These are phyloP conservation scores for Warburgia ugandensis DNA, from an alignment of 164 flowering plant species.

Conservation along the genomic window DNA sequence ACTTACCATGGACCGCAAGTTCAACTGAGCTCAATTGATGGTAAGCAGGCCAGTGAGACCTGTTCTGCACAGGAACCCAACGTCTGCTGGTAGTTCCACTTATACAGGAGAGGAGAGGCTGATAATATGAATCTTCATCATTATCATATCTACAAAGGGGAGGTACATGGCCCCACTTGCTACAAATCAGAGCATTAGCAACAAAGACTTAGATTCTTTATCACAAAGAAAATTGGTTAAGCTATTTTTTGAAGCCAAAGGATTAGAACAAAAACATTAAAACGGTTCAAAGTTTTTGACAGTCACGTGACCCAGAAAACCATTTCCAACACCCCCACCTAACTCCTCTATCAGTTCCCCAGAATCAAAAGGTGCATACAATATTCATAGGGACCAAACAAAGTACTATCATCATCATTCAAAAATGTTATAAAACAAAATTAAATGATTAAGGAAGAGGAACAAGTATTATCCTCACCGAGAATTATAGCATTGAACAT, in stretches of 20 bases:
- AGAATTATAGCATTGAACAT: constrained; percentile 57
- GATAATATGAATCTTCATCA: constrained; percentile 58
- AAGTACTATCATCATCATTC: background rate
- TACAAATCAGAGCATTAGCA: constrained; percentile 20
- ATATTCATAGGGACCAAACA: background rate
- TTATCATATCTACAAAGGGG: constrained; percentile 56
- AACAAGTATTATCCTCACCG: constrained; percentile 58
- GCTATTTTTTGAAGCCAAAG: background rate
- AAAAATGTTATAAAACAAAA: background rate
- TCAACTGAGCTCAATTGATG: constrained; percentile 42
- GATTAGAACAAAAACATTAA: no score
- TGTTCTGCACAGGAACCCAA: constrained; percentile 79
- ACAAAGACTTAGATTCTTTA: background rate
- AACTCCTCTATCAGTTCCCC: no score
- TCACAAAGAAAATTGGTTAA: background rate
- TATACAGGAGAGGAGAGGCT: constrained; percentile 68
- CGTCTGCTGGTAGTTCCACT: constrained; percentile 73
- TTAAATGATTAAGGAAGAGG: background rate
- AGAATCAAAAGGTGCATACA: no score
- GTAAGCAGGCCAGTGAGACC: constrained; percentile 39
- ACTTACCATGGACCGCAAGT: constrained; percentile 82
- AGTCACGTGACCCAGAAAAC: no score
- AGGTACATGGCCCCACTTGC: constrained; percentile 49
- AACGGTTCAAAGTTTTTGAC: no score
- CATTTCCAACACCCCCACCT: no score